Evolutionary conservation across 2,329 filamentous ascomycete genomes (phyloP), one percentile per base, ranked within the genome.

Genomic region (Phialemoniopsis sp.): DNA sequence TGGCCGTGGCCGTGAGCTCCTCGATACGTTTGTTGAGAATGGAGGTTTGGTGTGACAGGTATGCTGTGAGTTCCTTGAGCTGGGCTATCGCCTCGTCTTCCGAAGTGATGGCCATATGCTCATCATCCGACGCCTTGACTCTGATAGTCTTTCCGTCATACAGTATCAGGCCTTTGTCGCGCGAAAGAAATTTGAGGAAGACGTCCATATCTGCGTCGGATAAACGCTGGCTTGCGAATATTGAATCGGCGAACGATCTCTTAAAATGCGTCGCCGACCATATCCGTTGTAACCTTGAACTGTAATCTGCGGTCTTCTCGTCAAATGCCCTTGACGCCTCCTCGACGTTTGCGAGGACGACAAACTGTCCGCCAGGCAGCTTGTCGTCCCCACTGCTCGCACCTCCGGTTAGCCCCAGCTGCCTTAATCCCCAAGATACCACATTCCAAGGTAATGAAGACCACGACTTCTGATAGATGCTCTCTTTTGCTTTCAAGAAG

Each of bases 71-170:
- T 18, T 86, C 80, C 54, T 90, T 91, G 9, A 98, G 76, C 14
- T 85, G 85, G 2, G 89, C 89, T 46, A 96, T 87, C 1, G 87
- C 85, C 5, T 72, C 68, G 63, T 98, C 93, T 52, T 94, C 85
- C 41, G 82, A 69, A 1, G 86, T 87, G 47, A 97, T 83, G 0
- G 52, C 50, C 1, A 55, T 43, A 33, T 66, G 61, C 37, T 78
- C 71, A 13, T 29, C 16, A 7, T 48, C 52, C 4, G 12, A 2
- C n/a, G 18, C 5, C 51, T 78, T 84, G 59, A 97, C 82, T 57
- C 87, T 90, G 50, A 98, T 74, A 0, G 82, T 87, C 47, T 80
- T 64, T 5, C 76, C 78, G 53, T 89, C 82, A 50, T 72, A 80
- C 36, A 64, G 70, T 28, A 81, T 64, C 30, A 72, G 50, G 7